These are phyloP conservation scores for Suhomyces coccinellae DNA, from an alignment of 1,139 yeast genomes.

Conservation along the genomic window DNA sequence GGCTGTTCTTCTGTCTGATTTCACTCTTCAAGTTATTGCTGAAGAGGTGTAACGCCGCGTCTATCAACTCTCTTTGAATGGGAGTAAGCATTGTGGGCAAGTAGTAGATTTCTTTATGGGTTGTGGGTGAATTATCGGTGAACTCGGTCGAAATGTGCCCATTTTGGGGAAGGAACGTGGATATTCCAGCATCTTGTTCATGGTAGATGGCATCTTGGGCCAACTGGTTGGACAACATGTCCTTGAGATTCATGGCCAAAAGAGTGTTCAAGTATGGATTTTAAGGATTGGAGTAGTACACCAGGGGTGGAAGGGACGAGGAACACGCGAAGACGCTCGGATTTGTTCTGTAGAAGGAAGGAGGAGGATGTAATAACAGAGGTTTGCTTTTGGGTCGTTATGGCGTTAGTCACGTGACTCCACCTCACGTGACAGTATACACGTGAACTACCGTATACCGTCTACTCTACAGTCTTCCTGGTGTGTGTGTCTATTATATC, in stretches of 20 bases:
- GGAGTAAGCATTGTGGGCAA: conserved; percentile 57
- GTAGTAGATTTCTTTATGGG: conserved; percentile 36
- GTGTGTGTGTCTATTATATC: neutral
- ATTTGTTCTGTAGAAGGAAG: neutral
- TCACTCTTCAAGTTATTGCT: conserved; percentile 43
- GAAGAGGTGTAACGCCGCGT: conserved; percentile 54
- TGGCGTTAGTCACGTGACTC: neutral
- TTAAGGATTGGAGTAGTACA: too few relatives aligned
- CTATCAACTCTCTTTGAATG: conserved; percentile 57
- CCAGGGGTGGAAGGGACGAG: too few relatives aligned
- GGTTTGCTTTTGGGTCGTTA: neutral
- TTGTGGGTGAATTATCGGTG: neutral
- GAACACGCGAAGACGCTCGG: neutral
- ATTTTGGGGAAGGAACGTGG: conserved; percentile 2
- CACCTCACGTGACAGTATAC: neutral
- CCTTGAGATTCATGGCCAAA: conserved; percentile 37
- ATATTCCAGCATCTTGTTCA: conserved; percentile 7
- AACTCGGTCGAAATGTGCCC: neutral
- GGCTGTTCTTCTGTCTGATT: conserved; percentile 23
- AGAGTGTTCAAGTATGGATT: neutral
- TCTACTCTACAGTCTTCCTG: neutral
- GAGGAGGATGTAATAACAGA: neutral
- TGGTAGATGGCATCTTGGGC: conserved; percentile 3
- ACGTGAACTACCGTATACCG: too few relatives aligned
- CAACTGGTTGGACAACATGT: conserved; percentile 29